A percentile compares a stretch with the other conserved stretches of the same genome.
Conservation (phyloP, 2,329 filamentous ascomycete genomes). For the Penicillium sp. region DNA sequence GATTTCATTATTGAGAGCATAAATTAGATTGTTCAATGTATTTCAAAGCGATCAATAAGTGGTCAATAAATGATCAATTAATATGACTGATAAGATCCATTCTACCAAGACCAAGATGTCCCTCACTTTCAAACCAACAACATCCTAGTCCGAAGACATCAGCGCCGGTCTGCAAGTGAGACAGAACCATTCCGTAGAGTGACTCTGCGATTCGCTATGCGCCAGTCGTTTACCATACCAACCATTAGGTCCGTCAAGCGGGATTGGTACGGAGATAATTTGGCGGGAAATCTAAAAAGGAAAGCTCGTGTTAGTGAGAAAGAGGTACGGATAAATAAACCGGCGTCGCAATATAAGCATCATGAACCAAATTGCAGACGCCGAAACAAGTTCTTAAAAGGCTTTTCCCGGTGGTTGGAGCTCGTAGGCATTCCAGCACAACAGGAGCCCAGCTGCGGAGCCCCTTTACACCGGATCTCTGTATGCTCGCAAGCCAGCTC, state of each 20-base stretch:
- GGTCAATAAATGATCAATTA: no score
- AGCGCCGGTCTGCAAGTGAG: constrained; percentile 45
- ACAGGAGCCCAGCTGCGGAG: not conserved
- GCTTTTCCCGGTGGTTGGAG: not conserved
- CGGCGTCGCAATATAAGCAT: not conserved
- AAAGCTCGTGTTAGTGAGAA: not conserved
- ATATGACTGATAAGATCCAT: not conserved
- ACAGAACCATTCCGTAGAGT: constrained; percentile 23
- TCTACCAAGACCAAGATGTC: constrained; percentile 24
- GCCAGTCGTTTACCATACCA: constrained; percentile 94
- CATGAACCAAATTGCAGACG: not conserved
- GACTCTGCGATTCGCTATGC: constrained; percentile 63
- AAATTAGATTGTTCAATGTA: not conserved
- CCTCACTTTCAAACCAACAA: constrained; percentile 45
- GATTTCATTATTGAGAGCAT: not conserved
- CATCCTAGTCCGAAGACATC: constrained; percentile 33
- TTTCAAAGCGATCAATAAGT: not conserved
- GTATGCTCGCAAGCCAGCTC: not conserved
- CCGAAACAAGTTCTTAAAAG: not conserved
- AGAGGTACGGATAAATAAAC: no score
- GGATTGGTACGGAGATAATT: constrained; percentile 75
- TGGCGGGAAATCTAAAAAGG: constrained; percentile 53
- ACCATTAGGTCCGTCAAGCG: constrained; percentile 49
- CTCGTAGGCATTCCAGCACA: not conserved
- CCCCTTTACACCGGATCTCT: not conserved